Conservation (phyloP, 2,329 filamentous ascomycete species). For the Phialocephala subalpina region DNA sequence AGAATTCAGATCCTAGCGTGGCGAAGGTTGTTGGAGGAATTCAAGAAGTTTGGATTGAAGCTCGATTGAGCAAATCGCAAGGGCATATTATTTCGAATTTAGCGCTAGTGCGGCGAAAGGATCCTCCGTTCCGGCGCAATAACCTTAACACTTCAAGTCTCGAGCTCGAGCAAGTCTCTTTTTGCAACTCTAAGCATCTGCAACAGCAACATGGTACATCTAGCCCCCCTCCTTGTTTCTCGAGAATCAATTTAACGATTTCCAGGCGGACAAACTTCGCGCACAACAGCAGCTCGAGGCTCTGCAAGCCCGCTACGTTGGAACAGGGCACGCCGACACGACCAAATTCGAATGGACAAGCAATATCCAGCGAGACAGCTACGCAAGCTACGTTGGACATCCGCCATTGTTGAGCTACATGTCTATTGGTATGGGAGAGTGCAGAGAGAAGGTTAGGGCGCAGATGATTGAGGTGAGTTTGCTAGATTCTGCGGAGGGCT, state of each 20-base stretch:
- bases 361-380: slow-evolving; percentile 94
- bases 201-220: slow-evolving; percentile 33
- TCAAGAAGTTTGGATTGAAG: too few relatives aligned
- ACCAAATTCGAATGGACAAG: slow-evolving; percentile 97
- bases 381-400: slow-evolving; percentile 88
- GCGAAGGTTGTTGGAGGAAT: too few relatives aligned
- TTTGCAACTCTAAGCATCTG: not conserved
- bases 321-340: slow-evolving; percentile 95
- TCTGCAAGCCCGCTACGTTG: slow-evolving; percentile 94
- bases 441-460: slow-evolving; percentile 79
- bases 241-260: slow-evolving; percentile 1
- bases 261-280: slow-evolving; percentile 93
- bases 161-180: not conserved
- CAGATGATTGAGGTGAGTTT: slow-evolving; percentile 75
- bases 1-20: too few relatives aligned
- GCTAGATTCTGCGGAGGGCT: not conserved
- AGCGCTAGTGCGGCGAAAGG: not conserved
- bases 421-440: slow-evolving; percentile 86
- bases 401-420: slow-evolving; percentile 89
- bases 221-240: not conserved
- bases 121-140: slow-evolving; percentile 13
- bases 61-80: not conserved
- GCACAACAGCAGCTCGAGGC: slow-evolving; percentile 97
- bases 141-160: too few relatives aligned
- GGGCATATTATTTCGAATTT: not conserved